Percentiles rank a stretch among this genome's conserved stretches.
Conservation (phyloP, 1,284 basidiomycete species). For the Stygiomarasmius scandens region DNA sequence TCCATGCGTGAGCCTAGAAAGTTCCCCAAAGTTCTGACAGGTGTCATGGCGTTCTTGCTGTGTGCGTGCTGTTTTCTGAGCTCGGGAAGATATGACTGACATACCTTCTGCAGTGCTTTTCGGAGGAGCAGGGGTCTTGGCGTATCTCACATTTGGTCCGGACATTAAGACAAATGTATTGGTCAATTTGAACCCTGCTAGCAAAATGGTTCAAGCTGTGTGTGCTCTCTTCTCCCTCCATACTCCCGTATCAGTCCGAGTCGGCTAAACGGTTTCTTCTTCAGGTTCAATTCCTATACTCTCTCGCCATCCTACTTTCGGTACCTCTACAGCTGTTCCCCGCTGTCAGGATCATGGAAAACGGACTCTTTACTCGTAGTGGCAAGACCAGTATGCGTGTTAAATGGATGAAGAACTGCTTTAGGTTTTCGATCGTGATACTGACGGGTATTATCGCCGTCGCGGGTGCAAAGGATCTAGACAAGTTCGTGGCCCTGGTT, state of each 20-base stretch:
- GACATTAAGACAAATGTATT: constrained; percentile 93
- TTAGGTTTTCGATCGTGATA: constrained; percentile 79
- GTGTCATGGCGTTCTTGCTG: constrained; percentile 86
- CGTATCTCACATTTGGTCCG: constrained; percentile 88
- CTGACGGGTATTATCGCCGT: constrained; percentile 80
- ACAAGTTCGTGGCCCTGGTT: constrained; percentile 96
- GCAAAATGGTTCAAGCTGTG: constrained; percentile 88
- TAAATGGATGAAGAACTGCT: constrained; percentile 93
- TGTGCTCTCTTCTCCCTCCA: constrained; percentile 18
- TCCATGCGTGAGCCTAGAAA: constrained; percentile 94
- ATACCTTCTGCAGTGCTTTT: constrained; percentile 67
- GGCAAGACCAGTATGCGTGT: constrained; percentile 74
- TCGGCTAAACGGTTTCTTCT: too few species aligned
- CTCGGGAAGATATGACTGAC: constrained; percentile 7
- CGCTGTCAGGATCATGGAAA: constrained; percentile 95
- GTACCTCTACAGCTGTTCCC: constrained; percentile 97
- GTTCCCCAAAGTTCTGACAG: constrained; percentile 87
- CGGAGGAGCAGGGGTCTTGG: constrained; percentile 86
- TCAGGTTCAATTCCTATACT: constrained; percentile 83
- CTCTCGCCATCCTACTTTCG: constrained; percentile 92
- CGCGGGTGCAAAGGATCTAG: constrained; percentile 87
- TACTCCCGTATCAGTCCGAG: not conserved
- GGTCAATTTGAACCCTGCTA: constrained; percentile 87
- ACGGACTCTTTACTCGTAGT: constrained; percentile 90
- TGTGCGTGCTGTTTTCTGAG: constrained; percentile 39